Percentiles rank a stretch among this genome's conserved stretches.
phyloP scores from a whole-genome alignment of 2,329 filamentous ascomycete genomes.

The Arthrobotrys musiformis region DNA sequence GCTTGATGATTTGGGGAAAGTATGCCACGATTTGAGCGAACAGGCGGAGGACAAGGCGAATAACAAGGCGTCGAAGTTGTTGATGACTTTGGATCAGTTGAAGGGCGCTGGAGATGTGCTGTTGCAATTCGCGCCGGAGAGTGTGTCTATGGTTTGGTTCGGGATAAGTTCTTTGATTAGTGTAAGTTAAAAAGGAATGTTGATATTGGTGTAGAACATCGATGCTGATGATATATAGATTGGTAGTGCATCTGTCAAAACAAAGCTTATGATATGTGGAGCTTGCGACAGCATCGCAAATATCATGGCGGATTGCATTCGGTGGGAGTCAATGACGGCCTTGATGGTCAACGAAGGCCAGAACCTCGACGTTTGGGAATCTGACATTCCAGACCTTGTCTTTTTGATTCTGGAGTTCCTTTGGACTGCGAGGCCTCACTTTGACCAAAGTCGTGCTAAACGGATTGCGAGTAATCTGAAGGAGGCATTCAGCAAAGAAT shows the following conservation, averaged over 20 bases:
- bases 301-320: slow-evolving; percentile 34
- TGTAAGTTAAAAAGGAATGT: neutral
- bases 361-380: slow-evolving; percentile 32
- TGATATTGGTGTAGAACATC: no score
- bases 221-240: slow-evolving; percentile 15
- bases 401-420: slow-evolving; percentile 43
- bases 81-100: slow-evolving; percentile 32
- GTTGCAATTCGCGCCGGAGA: slow-evolving; percentile 43
- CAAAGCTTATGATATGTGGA: slow-evolving; percentile 38
- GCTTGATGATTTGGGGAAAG: slow-evolving; percentile 16
- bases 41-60: slow-evolving; percentile 45
- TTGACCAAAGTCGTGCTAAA: slow-evolving; percentile 35
- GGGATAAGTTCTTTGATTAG: slow-evolving; percentile 41
- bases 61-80: slow-evolving; percentile 32
- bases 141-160: slow-evolving; percentile 48
- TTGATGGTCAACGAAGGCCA: neutral
- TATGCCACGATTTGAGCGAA: slow-evolving; percentile 24
- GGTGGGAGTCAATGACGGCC: slow-evolving; percentile 31
- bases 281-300: slow-evolving; percentile 44
- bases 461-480: slow-evolving; percentile 22
- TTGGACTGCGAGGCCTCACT: slow-evolving; percentile 39
- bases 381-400: slow-evolving; percentile 31
- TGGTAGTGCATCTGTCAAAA: slow-evolving; percentile 33
- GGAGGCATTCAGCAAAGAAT: slow-evolving; percentile 18
- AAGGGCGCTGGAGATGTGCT: slow-evolving; percentile 29